phyloP scores from a whole-genome alignment of 2,329 filamentous ascomycete genomes.

The Penicillium sumatraense region DNA sequence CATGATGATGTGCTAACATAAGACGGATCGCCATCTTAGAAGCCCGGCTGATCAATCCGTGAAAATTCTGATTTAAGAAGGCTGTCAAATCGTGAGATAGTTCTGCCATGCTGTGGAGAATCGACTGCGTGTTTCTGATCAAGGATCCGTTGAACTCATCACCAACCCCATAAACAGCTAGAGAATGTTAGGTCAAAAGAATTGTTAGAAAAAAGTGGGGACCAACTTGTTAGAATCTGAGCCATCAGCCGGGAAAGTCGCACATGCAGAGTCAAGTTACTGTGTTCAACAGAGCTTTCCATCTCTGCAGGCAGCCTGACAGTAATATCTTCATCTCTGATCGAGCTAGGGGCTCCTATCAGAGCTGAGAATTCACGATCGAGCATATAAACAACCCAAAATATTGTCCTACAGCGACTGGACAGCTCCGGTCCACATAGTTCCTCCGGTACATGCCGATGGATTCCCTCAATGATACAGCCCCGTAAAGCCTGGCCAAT shows the following conservation, averaged over 20 bases:
- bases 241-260: conserved; percentile 31
- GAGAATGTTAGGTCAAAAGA: not conserved
- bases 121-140: conserved; percentile 30
- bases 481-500: conserved; percentile 34
- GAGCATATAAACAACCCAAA: conserved; percentile 36
- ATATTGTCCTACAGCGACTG: conserved; percentile 29
- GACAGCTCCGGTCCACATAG: conserved; percentile 28
- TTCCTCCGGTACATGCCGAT: conserved; percentile 31
- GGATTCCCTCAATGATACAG: conserved; percentile 34
- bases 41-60: conserved; percentile 28
- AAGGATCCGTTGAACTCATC: conserved; percentile 29
- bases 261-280: conserved; percentile 31
- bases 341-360: conserved; percentile 33
- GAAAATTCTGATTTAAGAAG: conserved; percentile 29
- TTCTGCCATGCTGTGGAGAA: conserved; percentile 30
- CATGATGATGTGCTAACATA: conserved; percentile 34
- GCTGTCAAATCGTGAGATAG: conserved; percentile 30
- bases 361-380: conserved; percentile 34
- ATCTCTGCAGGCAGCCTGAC: conserved; percentile 28
- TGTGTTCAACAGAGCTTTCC: conserved; percentile 25
- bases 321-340: conserved; percentile 35
- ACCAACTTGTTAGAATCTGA: conserved; percentile 26
- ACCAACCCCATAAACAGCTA: conserved; percentile 32
- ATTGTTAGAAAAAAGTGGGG: not conserved
- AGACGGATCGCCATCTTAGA: conserved; percentile 32